phyloP scores from a whole-genome alignment of 1,139 yeast genomes.

The Geotrichum candidum region DNA sequence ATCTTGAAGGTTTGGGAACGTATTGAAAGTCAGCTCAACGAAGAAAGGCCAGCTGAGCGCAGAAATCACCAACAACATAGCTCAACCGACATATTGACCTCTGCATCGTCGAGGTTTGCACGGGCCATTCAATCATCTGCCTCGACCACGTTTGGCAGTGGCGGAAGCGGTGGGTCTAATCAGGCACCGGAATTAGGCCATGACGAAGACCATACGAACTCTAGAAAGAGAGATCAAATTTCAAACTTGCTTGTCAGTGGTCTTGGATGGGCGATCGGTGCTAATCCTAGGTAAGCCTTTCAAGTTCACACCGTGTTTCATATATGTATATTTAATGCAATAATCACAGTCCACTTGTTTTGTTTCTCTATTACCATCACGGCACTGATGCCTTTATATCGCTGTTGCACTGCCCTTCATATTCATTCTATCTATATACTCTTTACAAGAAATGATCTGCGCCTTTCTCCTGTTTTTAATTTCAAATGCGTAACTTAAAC shows the following conservation, averaged over 20 bases:
- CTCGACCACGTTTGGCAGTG: slow-evolving; percentile 17
- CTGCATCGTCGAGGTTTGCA: slow-evolving; percentile 22
- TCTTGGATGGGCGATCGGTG: slow-evolving; percentile 65
- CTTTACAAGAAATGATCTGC: too few relatives aligned
- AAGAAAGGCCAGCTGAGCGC: not conserved
- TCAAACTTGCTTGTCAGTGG: slow-evolving; percentile 52
- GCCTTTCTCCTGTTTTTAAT: too few relatives aligned
- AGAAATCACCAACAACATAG: not conserved
- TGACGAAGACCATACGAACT: slow-evolving; percentile 6
- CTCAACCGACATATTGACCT: not conserved
- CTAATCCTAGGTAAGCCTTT: slow-evolving; percentile 30
- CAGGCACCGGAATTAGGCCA: slow-evolving; percentile 19
- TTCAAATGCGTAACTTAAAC: too few relatives aligned
- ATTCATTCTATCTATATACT: too few relatives aligned
- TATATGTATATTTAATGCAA: not conserved
- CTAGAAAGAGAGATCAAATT: slow-evolving; percentile 42
- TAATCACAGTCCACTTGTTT: not conserved
- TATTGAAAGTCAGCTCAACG: slow-evolving; percentile 23
- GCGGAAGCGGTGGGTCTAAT: slow-evolving; percentile 1
- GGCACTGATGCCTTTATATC: too few relatives aligned
- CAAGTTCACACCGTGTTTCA: not conserved
- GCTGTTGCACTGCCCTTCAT: too few relatives aligned
- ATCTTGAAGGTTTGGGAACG: slow-evolving; percentile 34
- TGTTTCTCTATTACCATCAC: too few relatives aligned
- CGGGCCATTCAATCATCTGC: slow-evolving; percentile 27